Evolutionary conservation across 2,329 filamentous ascomycete species (phyloP), one percentile per base, ranked within the genome.

Genomic region (Whalleya microplaca): DNA sequence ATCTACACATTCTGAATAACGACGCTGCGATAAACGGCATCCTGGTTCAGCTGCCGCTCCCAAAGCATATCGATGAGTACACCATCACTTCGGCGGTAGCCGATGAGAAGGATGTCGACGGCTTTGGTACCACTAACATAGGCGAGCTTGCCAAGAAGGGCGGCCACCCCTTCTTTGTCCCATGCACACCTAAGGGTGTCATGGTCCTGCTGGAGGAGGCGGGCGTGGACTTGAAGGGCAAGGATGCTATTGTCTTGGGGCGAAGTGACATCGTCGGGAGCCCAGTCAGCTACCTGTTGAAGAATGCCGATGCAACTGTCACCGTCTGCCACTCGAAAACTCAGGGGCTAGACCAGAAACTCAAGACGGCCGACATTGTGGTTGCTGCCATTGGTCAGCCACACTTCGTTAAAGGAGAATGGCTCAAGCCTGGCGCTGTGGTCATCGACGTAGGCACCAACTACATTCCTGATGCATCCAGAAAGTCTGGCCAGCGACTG

Each of bases 371-470:
- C 42, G 95, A 99, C 71, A 86, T 99, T 58, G 81, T 99, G 46
- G 86, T 99, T 51, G 93, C 92, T 27, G 95, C 95, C 55, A 96
- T 99, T 74, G 95, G 95, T 29, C 83, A 91, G 72, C 82, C 94
- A 8, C 84, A 85, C 55, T 96, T 96, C 68, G 88, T 99, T 70
- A 94, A 95, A 77, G 95, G 93, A 63, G 91, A 96, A 59, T 98
- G 93, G 92, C 74, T 99, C 63, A 99, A 98, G 82, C 87, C 90
- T 18, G 95, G 93, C 37, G 92, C 85, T n/a, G 89, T 99, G 5
- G 92, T 99, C 41, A 96, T 99, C 69, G 95, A 99, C 70, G 95
- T 99, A 18, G 95, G 95, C 59, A 99, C 93, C 64, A 99, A 99
- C 80, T 97, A 92, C 80, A 87, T 98, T 55, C 85, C 91, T 5